phyloP scores from a whole-genome alignment of 192 early-diverging fungal genomes.

The Backusella liffmaniae region DNA sequence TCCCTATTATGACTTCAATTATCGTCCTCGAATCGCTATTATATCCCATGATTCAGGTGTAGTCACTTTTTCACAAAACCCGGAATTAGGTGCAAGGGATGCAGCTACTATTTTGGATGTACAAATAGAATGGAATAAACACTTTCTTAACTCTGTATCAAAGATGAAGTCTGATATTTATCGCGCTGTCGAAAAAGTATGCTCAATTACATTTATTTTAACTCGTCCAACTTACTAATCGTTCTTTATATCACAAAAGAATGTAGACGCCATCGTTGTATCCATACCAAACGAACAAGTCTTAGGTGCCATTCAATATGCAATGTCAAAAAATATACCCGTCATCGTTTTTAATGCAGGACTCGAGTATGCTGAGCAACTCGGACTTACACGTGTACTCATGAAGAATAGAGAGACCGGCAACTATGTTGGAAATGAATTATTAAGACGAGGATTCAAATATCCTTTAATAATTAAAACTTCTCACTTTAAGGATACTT shows the following conservation, averaged over 20 bases:
- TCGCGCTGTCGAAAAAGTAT: conserved; percentile 9
- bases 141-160: not conserved
- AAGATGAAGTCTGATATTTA: conserved; percentile 13
- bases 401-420: not conserved
- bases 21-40: conserved; percentile 17
- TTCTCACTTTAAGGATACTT: not conserved
- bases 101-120: conserved; percentile 18
- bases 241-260: not conserved
- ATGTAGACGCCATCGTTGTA: conserved; percentile 23
- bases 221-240: not conserved
- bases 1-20: not conserved
- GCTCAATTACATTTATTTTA: not conserved
- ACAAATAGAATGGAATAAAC: conserved; percentile 17
- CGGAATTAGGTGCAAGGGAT: conserved; percentile 23
- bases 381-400: conserved; percentile 15
- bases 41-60: conserved; percentile 18
- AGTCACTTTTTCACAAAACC: conserved; percentile 13
- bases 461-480: conserved; percentile 3
- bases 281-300: conserved; percentile 17
- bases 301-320: conserved; percentile 5
- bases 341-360: conserved; percentile 20
- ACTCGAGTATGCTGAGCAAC: not conserved
- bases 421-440: not conserved
- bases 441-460: not conserved
- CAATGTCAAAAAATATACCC: not conserved